Percentiles rank a stretch among this genome's conserved stretches.
Evolutionary conservation across 2,329 filamentous ascomycete species (phyloP).

Genomic region (Fusarium veterinarium): DNA sequence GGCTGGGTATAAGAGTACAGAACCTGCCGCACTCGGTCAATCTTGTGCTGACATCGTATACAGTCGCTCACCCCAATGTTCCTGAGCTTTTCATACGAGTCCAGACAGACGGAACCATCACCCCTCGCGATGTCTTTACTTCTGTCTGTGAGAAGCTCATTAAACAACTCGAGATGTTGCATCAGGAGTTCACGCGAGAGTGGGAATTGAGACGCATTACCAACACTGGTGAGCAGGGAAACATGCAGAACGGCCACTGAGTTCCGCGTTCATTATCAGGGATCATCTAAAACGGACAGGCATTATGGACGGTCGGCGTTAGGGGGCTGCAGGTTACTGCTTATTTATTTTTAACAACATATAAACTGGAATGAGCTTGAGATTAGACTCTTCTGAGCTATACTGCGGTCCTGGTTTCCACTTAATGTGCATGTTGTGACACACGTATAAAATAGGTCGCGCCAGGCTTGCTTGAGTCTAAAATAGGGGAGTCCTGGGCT

Average conservation of each 20-base stretch:
- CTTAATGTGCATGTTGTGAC: constrained; percentile 17
- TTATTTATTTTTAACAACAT: constrained; percentile 34
- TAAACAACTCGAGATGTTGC: constrained; percentile 80
- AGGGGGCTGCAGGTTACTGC: constrained; percentile 41
- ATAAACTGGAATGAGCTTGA: constrained; percentile 32
- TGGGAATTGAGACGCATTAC: constrained; percentile 90
- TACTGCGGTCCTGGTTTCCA: constrained; percentile 4
- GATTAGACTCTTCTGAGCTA: constrained; percentile 28
- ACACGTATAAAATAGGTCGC: not conserved
- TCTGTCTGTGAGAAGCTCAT: constrained; percentile 86
- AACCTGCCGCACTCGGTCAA: not conserved
- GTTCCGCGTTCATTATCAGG: constrained; percentile 3
- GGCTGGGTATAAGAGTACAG: constrained; percentile 87
- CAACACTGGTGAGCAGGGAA: constrained; percentile 69
- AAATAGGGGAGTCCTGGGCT: not conserved
- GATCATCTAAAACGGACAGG: constrained; percentile 27
- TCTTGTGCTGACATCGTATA: constrained; percentile 9
- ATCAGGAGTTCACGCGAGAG: constrained; percentile 91
- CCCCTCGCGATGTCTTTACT: constrained; percentile 89
- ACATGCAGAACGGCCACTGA: constrained; percentile 54
- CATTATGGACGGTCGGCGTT: constrained; percentile 43
- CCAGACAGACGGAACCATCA: constrained; percentile 89
- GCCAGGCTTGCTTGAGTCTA: not conserved
- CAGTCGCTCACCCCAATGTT: constrained; percentile 70
- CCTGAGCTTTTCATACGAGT: constrained; percentile 78